Conservation (phyloP, 2,329 filamentous ascomycete species). For the Magnaporthales sp. region DNA sequence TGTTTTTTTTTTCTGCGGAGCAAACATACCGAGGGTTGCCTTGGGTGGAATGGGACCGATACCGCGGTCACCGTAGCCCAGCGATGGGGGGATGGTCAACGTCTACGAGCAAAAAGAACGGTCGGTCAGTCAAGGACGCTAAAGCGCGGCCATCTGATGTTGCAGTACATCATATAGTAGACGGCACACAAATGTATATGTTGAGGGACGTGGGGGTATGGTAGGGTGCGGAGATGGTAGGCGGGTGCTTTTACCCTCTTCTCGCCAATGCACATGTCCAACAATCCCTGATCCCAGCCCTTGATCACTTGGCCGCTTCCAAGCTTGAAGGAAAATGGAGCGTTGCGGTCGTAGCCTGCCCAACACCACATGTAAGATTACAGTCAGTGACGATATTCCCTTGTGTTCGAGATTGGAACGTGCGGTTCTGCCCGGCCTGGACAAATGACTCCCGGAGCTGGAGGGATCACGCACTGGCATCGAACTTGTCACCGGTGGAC, state of each 20-base stretch:
- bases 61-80: slow-evolving; percentile 69
- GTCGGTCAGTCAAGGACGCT: not conserved
- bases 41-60: slow-evolving; percentile 79
- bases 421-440: not conserved
- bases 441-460: not conserved
- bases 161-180: not conserved
- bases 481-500: slow-evolving; percentile 68
- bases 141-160: not conserved
- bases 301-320: slow-evolving; percentile 80
- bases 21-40: slow-evolving; percentile 59
- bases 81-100: slow-evolving; percentile 79
- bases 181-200: not conserved
- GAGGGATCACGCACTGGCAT: slow-evolving; percentile 50
- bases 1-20: not conserved
- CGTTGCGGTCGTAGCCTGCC: slow-evolving; percentile 54
- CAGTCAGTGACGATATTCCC: not conserved
- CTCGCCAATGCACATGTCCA: slow-evolving; percentile 95
- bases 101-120: slow-evolving; percentile 28
- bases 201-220: not conserved
- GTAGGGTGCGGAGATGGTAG: not conserved
- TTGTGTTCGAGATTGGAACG: not conserved
- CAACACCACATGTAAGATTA: not conserved
- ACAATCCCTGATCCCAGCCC: slow-evolving; percentile 88
- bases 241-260: slow-evolving; percentile 46
- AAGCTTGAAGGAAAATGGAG: slow-evolving; percentile 70